Percentiles rank a stretch among this genome's conserved stretches.
These are phyloP conservation scores for Ceratobasidium sp. DNA, from an alignment of 1,284 basidiomycete species.

Conservation along the genomic window DNA sequence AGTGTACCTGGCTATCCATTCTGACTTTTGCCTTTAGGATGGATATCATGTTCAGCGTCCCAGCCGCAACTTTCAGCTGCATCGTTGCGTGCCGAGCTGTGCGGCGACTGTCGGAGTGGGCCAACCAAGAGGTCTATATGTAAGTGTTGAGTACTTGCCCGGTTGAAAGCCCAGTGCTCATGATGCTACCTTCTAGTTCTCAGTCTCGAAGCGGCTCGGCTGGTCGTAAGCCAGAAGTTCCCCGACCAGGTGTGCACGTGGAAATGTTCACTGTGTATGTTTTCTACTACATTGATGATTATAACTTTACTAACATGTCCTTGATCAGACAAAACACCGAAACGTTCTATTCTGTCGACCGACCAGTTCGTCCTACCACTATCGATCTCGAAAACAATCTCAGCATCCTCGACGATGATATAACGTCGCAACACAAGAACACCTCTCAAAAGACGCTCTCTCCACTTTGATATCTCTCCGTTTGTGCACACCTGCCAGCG, in stretches of 20 bases:
- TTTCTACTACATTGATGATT: not conserved
- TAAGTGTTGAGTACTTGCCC: constrained; percentile 1
- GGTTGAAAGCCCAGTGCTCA: not conserved
- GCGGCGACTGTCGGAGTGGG: constrained; percentile 40
- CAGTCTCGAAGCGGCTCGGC: constrained; percentile 4
- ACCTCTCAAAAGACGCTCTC: constrained; percentile 2
- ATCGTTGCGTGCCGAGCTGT: constrained; percentile 43
- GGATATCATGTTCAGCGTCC: constrained; percentile 43
- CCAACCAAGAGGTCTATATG: constrained; percentile 37
- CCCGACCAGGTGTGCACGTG: constrained; percentile 14
- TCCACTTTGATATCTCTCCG: not conserved
- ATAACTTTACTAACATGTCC: not conserved
- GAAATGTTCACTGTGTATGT: constrained; percentile 41
- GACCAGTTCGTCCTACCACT: not conserved
- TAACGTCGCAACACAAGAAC: not conserved
- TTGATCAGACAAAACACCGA: not conserved
- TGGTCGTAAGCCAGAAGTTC: not conserved
- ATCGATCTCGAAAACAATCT: constrained; percentile 4
- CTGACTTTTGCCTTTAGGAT: constrained; percentile 19
- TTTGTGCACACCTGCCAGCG: not conserved
- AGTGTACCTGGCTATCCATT: not conserved
- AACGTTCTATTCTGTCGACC: constrained; percentile 6
- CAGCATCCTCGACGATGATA: not conserved
- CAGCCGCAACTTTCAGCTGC: constrained; percentile 39
- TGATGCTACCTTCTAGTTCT: constrained; percentile 4